These are phyloP conservation scores for Leccinellum rugosiceps DNA, from an alignment of 768 basidiomycete species.

Conservation along the genomic window DNA sequence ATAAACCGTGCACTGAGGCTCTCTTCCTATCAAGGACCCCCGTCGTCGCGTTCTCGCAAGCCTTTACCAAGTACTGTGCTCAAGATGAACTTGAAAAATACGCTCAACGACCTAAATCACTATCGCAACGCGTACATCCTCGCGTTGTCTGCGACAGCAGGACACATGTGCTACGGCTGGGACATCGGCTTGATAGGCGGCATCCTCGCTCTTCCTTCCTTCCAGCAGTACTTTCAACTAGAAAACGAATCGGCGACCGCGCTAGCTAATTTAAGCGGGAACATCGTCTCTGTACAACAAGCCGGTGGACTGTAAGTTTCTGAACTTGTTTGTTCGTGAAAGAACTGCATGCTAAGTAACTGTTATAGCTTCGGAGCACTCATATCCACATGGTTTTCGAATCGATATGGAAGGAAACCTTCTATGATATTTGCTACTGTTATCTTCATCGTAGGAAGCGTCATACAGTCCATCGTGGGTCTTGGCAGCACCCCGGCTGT, in stretches of 20 bases:
- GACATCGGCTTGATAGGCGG: conserved; percentile 38
- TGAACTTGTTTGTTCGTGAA: not conserved
- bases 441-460: conserved; percentile 34
- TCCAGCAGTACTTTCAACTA: conserved; percentile 34
- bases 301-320: conserved; percentile 35
- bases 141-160: conserved; percentile 33
- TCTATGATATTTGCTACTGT: conserved; percentile 29
- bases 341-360: not conserved
- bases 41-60: not conserved
- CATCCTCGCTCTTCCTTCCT: conserved; percentile 35
- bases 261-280: conserved; percentile 31
- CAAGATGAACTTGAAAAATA: conserved; percentile 23
- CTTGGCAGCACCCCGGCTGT: conserved; percentile 26
- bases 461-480: conserved; percentile 33
- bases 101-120: conserved; percentile 19
- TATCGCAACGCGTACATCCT: conserved; percentile 36
- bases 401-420: conserved; percentile 36
- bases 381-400: conserved; percentile 26
- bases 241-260: conserved; percentile 23
- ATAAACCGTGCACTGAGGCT: not conserved
- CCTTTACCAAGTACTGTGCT: not conserved
- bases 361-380: conserved; percentile 23
- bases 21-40: not conserved
- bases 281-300: conserved; percentile 38
- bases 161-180: conserved; percentile 37